These are phyloP conservation scores for Fusarium nodosum DNA, from an alignment of 2,329 filamentous ascomycete genomes.

Conservation along the genomic window DNA sequence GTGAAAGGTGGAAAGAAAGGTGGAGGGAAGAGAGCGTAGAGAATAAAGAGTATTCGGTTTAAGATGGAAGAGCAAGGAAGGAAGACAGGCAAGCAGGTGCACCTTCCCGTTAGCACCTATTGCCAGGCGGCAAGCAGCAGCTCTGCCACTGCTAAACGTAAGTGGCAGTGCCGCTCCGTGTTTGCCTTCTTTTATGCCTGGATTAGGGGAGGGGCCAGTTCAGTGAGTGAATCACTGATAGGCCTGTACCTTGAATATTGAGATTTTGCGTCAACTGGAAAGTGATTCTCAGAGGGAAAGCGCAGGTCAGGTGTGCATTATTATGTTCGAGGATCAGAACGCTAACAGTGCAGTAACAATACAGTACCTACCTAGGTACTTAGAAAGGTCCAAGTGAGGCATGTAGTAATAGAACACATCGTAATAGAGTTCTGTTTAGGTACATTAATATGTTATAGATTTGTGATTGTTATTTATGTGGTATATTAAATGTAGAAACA, in stretches of 20 bases:
- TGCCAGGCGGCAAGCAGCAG: slow-evolving; percentile 17
- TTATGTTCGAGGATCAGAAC: not conserved
- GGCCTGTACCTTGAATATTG: not conserved
- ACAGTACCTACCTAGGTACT: too few species aligned
- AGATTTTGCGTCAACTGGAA: not conserved
- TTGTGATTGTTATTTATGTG: not conserved
- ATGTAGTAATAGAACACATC: too few species aligned
- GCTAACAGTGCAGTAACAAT: not conserved
- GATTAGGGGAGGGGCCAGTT: too few species aligned
- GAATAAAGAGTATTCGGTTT: too few species aligned
- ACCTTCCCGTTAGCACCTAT: slow-evolving; percentile 17
- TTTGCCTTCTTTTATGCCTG: not conserved
- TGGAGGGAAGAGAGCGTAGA: not conserved
- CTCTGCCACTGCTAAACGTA: not conserved
- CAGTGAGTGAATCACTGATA: slow-evolving; percentile 19
- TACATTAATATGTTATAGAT: too few species aligned
- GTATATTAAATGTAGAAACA: slow-evolving; percentile 1
- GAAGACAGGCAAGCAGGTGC: slow-evolving; percentile 10
- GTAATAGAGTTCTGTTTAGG: not conserved
- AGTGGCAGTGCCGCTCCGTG: slow-evolving; percentile 3
- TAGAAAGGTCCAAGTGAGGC: too few species aligned
- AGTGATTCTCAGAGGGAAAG: not conserved
- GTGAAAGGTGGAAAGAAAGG: not conserved
- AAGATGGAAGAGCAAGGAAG: not conserved
- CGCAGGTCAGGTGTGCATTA: not conserved